Evolutionary conservation across 345 rosid species (phyloP).

Genomic region (Salix caprea): DNA sequence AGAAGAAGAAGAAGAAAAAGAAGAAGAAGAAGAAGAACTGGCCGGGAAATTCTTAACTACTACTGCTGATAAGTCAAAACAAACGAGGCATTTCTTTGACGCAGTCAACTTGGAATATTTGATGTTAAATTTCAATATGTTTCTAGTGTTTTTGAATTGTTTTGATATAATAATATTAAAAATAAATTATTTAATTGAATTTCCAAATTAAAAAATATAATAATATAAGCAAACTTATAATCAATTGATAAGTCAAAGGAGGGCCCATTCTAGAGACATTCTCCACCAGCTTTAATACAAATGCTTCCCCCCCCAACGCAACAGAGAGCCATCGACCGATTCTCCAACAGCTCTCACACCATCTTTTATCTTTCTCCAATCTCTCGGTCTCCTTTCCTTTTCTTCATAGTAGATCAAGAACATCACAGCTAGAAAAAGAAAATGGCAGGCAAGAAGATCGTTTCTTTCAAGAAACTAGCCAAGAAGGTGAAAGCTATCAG

Average conservation of each 20-base stretch:
- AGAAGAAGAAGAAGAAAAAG: too few relatives aligned
- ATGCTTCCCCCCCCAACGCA: slow-evolving; percentile 7
- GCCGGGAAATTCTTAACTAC: neutral
- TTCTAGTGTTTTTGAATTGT: too few relatives aligned
- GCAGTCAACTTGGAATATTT: too few relatives aligned
- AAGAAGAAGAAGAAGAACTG: too few relatives aligned
- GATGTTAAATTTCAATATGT: too few relatives aligned
- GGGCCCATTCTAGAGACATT: slow-evolving; percentile 15
- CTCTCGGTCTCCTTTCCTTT: neutral
- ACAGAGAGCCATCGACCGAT: neutral
- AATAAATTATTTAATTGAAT: too few relatives aligned
- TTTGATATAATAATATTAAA: too few relatives aligned
- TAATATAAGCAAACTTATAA: too few relatives aligned
- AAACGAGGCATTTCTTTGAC: neutral
- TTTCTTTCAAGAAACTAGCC: slow-evolving; percentile 70
- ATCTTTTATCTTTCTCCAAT: neutral
- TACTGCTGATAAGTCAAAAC: slow-evolving; percentile 11
- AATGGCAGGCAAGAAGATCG: slow-evolving; percentile 68
- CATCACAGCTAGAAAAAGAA: neutral
- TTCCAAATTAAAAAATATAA: too few relatives aligned
- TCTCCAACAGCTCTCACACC: neutral
- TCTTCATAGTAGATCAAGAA: neutral
- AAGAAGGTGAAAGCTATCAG: slow-evolving; percentile 59
- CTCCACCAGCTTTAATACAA: slow-evolving; percentile 15
- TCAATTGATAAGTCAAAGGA: too few relatives aligned